Base-by-base conservation (phyloP, 2,329 filamentous ascomycete species). In the Ophiostoma triangulosporum region DNA sequence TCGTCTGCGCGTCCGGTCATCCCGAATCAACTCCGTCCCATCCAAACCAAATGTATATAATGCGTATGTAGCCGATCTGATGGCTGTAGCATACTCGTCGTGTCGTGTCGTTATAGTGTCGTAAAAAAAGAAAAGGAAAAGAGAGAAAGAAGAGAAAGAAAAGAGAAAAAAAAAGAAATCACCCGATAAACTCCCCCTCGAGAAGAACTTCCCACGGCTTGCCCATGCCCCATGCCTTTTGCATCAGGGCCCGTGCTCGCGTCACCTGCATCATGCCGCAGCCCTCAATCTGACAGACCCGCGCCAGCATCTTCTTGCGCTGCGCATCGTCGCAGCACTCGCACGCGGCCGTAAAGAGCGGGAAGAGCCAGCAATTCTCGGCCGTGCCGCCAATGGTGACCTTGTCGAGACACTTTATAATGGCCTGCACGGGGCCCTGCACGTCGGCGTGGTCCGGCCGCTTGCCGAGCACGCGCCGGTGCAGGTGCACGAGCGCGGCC, bases 341-440 rank as follows among this genome's bases (percentile, higher is more conserved):
- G 59, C 86, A 90, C 0, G 87, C 88, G 1, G 87, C 87, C 1
- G 85, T 86, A 65, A 93, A 93, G 68, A 93, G 81, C 0, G 88
- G 87, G 59, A 93, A 90, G 36, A 93, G 65, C 17, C 87, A 69
- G 61, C 85, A 88, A 8, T 80, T 81, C 65, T 91, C 87, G 0
- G 86, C 85, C 15, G 80, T 81, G 29, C 82, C 82, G 6, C 84
- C 83, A 12, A 73, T 69, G 12, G 79, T 70, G 49, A 93, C 78
- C 35, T 75, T 76, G 22, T 72, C 71, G 57, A 91, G 69, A 31
- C 80, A 76, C 1, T 70, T 68, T 27, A 87, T 69, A 46, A 91
- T 84, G 57, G 78, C 74, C 35, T 71, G 66, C 5, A 90, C 79
- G 0, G 79, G 77, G 11, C 70, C 68, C 59, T 82, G 80, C 0